Conservation (phyloP, 208 protist genomes). For the Histomonas meleagridis region DNA sequence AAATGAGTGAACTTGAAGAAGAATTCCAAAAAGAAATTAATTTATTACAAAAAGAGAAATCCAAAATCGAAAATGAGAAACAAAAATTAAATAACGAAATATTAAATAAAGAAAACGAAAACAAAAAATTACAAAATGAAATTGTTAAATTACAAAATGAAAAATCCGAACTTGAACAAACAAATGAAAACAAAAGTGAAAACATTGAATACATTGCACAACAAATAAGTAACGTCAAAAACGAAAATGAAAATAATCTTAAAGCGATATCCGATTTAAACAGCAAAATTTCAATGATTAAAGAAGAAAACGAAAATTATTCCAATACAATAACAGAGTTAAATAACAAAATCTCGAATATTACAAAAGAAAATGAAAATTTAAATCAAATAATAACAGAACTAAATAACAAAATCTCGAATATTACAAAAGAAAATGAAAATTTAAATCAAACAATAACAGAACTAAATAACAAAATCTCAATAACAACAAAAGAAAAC, state of each 20-base stretch:
- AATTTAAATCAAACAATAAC: too few species aligned
- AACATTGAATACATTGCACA: not conserved
- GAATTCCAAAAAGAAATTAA: not conserved
- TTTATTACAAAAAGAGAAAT: not conserved
- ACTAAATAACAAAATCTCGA: not conserved
- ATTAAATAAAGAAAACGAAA: not conserved
- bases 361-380: not conserved
- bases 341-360: not conserved
- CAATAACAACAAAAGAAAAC: too few species aligned
- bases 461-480: too few species aligned
- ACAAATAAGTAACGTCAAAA: not conserved
- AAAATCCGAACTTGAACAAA: not conserved
- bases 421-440: not conserved
- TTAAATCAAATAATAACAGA: not conserved
- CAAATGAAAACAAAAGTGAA: too few species aligned
- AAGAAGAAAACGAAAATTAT: not conserved
- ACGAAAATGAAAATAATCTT: not conserved
- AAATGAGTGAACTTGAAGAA: not conserved
- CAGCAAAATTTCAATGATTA: not conserved
- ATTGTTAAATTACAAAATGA: not conserved
- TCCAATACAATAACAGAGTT: not conserved
- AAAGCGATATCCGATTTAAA: not conserved
- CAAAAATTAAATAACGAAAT: not conserved
- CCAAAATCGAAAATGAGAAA: not conserved
- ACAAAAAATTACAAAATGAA: not conserved